Percentiles rank a stretch among this genome's conserved stretches.
Evolutionary conservation across 2,329 filamentous ascomycete genomes (phyloP).

Genomic region (Fusarium tjaetaba): DNA sequence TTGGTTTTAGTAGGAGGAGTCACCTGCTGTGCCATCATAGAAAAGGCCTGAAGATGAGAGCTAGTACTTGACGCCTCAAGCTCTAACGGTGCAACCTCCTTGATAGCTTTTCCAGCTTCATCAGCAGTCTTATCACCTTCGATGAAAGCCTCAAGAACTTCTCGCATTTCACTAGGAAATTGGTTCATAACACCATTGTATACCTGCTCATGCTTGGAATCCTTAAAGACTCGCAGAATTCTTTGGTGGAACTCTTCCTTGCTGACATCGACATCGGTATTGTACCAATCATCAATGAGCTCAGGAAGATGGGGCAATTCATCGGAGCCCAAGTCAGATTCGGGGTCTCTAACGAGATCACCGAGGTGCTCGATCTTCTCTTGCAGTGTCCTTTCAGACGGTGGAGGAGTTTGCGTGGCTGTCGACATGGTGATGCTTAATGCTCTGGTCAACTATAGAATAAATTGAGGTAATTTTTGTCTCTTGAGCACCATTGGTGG

Average conservation of each 20-base stretch:
- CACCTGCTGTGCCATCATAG: background rate
- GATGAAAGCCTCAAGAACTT: background rate
- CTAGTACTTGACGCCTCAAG: background rate
- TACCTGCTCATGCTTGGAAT: background rate
- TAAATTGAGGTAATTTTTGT: rapidly evolving
- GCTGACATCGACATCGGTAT: background rate
- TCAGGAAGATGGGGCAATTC: background rate
- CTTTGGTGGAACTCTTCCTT: background rate
- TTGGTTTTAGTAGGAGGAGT: background rate
- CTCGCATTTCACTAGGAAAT: background rate
- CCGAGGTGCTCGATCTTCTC: background rate
- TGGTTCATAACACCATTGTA: background rate
- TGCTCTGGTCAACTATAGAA: no score
- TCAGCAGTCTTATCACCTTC: background rate
- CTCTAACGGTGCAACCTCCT: background rate
- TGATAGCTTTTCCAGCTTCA: background rate
- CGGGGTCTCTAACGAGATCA: background rate
- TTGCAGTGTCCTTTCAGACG: background rate
- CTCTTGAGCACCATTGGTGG: rapidly evolving
- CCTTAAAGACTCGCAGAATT: background rate
- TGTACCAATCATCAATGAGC: background rate
- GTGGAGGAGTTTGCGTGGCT: background rate
- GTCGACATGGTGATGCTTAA: background rate
- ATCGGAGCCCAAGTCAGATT: background rate
- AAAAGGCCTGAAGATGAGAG: background rate